Percentiles rank a stretch among this genome's conserved stretches.
These are phyloP conservation scores for Curvularia sp. DNA, from an alignment of 2,329 filamentous ascomycete species.

Conservation along the genomic window DNA sequence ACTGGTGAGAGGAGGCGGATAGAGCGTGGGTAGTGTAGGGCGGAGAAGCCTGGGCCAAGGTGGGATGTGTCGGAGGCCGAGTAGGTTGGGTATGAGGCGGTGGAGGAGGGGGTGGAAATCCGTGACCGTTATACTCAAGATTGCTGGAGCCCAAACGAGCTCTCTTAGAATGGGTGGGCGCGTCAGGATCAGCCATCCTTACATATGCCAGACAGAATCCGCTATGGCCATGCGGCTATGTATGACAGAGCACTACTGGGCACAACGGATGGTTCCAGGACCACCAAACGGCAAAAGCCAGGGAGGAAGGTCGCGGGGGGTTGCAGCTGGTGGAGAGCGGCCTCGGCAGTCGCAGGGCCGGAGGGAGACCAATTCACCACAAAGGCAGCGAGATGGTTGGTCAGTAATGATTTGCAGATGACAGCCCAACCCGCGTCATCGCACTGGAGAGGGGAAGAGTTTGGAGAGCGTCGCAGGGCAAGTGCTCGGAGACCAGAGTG, in stretches of 20 bases:
- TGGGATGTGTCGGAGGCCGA: slow-evolving; percentile 43
- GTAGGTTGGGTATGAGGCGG: slow-evolving; percentile 41
- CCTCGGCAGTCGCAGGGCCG: slow-evolving; percentile 43
- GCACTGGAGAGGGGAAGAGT: slow-evolving; percentile 42
- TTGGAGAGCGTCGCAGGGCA: slow-evolving; percentile 49
- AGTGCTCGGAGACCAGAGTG: slow-evolving; percentile 38
- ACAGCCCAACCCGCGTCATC: slow-evolving; percentile 48
- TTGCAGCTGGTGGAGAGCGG: slow-evolving; percentile 33
- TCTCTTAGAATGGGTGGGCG: slow-evolving; percentile 47
- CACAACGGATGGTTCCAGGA: slow-evolving; percentile 29
- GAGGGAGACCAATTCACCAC: slow-evolving; percentile 39
- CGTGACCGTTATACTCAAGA: slow-evolving; percentile 45
- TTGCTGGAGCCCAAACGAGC: slow-evolving; percentile 50
- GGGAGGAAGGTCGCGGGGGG: slow-evolving; percentile 32
- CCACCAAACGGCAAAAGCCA: slow-evolving; percentile 41
- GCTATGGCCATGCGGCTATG: slow-evolving; percentile 53
- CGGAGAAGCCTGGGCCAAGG: slow-evolving; percentile 40
- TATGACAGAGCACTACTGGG: slow-evolving; percentile 32
- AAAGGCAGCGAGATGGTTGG: slow-evolving; percentile 40
- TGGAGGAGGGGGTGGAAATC: slow-evolving; percentile 42
- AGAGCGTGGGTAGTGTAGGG: slow-evolving; percentile 38
- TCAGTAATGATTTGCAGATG: slow-evolving; percentile 34
- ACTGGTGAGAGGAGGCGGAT: slow-evolving; percentile 34
- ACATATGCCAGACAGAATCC: slow-evolving; percentile 44
- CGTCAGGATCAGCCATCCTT: slow-evolving; percentile 52